A percentile compares a stretch with the other conserved stretches of the same genome.
These are phyloP conservation scores for Arthrobotrys megalospora DNA, from an alignment of 2,329 filamentous ascomycete genomes.

Conservation along the genomic window DNA sequence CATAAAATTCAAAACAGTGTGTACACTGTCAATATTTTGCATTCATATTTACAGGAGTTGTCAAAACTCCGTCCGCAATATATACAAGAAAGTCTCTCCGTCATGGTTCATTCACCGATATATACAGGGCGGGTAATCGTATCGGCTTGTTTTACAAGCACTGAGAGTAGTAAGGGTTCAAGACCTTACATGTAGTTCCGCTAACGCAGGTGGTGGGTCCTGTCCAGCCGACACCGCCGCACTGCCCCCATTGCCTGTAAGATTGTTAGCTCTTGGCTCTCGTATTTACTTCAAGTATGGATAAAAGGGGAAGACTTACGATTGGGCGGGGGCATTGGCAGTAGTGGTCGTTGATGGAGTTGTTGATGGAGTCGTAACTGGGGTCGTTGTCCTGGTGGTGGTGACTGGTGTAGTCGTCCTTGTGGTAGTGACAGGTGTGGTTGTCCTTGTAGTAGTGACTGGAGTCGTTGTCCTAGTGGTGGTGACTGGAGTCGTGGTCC, in stretches of 20 bases:
- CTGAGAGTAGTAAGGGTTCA: slow-evolving; percentile 62
- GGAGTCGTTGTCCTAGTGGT: slow-evolving; percentile 7
- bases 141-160: slow-evolving; percentile 1
- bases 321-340: slow-evolving; percentile 13
- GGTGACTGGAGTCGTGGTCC: slow-evolving; percentile 14
- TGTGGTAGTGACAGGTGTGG: slow-evolving; percentile 10
- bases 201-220: slow-evolving; percentile 62
- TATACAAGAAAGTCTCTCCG: not conserved
- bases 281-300: not conserved
- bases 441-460: slow-evolving; percentile 2
- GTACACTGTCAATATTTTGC: slow-evolving; percentile 2
- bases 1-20: not conserved
- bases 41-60: slow-evolving; percentile 17
- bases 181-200: slow-evolving; percentile 59
- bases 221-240: slow-evolving; percentile 59
- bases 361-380: slow-evolving; percentile 20
- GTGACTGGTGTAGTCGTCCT: slow-evolving; percentile 9
- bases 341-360: slow-evolving; percentile 22
- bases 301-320: slow-evolving; percentile 29
- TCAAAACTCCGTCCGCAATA: slow-evolving; percentile 21
- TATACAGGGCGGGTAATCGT: not conserved
- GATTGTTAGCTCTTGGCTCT: slow-evolving; percentile 20
- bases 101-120: not conserved
- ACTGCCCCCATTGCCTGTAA: slow-evolving; percentile 51
- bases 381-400: slow-evolving; percentile 7